A percentile compares a stretch with the other conserved stretches of the same genome.
phyloP scores from a whole-genome alignment of 306 rosid species.

The Canavalia ensiformis region DNA sequence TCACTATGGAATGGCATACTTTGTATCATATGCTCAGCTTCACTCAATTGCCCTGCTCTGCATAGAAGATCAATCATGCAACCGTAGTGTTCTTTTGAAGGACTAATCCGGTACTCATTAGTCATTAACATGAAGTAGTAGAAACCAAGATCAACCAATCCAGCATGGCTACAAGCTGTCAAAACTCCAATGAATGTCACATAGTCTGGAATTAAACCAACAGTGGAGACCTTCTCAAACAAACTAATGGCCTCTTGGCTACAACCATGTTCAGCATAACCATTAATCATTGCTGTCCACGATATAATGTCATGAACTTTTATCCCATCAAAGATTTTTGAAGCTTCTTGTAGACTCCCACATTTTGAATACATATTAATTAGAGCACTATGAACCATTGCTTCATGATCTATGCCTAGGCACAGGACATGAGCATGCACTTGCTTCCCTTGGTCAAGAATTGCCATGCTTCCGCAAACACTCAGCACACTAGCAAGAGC shows the following conservation, averaged over 20 bases:
- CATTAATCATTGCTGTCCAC: slow-evolving; percentile 87
- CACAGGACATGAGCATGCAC: slow-evolving; percentile 74
- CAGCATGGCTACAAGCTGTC: slow-evolving; percentile 83
- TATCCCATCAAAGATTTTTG: slow-evolving; percentile 54
- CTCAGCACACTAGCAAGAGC: slow-evolving; percentile 78
- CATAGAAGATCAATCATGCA: slow-evolving; percentile 86
- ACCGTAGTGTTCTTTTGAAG: slow-evolving; percentile 83
- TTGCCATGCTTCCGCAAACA: slow-evolving; percentile 82
- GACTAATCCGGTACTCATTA: slow-evolving; percentile 57
- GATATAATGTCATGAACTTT: slow-evolving; percentile 62
- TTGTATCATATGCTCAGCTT: slow-evolving; percentile 71
- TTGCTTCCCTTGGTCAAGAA: slow-evolving; percentile 84
- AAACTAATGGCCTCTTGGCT: slow-evolving; percentile 75
- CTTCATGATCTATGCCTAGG: slow-evolving; percentile 65
- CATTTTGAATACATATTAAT: slow-evolving; percentile 80
- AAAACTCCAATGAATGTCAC: slow-evolving; percentile 82
- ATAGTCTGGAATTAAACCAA: slow-evolving; percentile 70
- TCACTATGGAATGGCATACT: slow-evolving; percentile 67
- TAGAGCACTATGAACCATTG: slow-evolving; percentile 73
- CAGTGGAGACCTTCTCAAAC: slow-evolving; percentile 64
- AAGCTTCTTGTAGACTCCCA: slow-evolving; percentile 76
- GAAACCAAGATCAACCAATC: slow-evolving; percentile 81
- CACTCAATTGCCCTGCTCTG: slow-evolving; percentile 78
- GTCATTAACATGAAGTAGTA: slow-evolving; percentile 65
- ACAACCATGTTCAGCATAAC: slow-evolving; percentile 79